Base-by-base conservation (phyloP, 805 yeast species). In the Danielozyma ontarioensis region DNA sequence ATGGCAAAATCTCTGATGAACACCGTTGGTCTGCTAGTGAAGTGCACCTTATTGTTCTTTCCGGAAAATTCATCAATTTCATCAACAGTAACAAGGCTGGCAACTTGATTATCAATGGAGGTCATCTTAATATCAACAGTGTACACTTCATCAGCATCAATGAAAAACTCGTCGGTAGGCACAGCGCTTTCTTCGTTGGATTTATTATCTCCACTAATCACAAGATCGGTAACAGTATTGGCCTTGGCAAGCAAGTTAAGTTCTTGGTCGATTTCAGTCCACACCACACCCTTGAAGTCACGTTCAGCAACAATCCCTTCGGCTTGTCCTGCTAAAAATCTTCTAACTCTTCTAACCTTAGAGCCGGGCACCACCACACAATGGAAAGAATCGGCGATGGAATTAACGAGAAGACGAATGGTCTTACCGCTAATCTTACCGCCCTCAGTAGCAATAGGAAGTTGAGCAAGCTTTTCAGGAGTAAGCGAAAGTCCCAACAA, bases 281-380 rank as follows among this genome's bases (percentile, higher is more conserved):
- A 84, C 17, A 74, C 83, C 34, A 89, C 94, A 53, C 96, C 96
- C 61, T 90, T 89, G 63, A 83, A 85, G 45, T 86, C 96, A 53
- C 80, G 75, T 65, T 90, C 98, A 25, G 89, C 90, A 43, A 88
- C 93, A 35, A 88, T 68, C 55, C 88, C 93, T 53, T 87, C 95
- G 38, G 89, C 81, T 68, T 93, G 98, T 34, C 98, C 98, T 25
- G 95, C 95, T 53, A 93, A 75, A 51, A 90, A 93, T 54, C 97
- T 77, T 68, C 96, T 77, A 37, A 89, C 73, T 58, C 96, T 76
- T 64, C 98, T 82, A 27, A 93, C 84, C 56, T 86, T 80, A 15
- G 96, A 85, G 0, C 96, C 95, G 19, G 97, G 97, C 24, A 85
- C 87, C 34, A 93, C 87, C 37, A 70, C 70, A 68, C 96, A 87